A percentile compares a stretch with the other conserved stretches of the same genome.
phyloP scores from a whole-genome alignment of 2,329 filamentous ascomycete genomes.

The Bisporella sp. region DNA sequence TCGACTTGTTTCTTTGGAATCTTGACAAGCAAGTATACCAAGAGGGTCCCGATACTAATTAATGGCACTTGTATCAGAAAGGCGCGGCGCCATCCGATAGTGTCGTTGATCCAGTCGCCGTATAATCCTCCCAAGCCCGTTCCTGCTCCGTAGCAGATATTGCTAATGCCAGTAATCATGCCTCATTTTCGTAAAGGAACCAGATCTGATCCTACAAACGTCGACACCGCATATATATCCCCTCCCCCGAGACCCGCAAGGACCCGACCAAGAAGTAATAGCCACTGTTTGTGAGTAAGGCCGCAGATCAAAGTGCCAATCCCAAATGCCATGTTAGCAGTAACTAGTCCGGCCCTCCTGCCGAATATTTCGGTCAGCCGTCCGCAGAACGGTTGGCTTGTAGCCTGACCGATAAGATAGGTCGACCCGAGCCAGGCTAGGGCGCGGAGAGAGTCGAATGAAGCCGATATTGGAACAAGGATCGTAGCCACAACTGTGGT shows the following conservation, averaged over 20 bases:
- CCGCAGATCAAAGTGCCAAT: slow-evolving; percentile 57
- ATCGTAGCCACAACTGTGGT: slow-evolving; percentile 54
- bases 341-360: slow-evolving; percentile 55
- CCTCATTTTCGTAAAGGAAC: slow-evolving; percentile 62
- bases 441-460: slow-evolving; percentile 51
- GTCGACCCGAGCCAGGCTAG: slow-evolving; percentile 64
- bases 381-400: slow-evolving; percentile 66
- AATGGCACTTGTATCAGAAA: slow-evolving; percentile 66
- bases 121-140: slow-evolving; percentile 60
- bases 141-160: slow-evolving; percentile 61
- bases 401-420: slow-evolving; percentile 65
- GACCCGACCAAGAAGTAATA: slow-evolving; percentile 55
- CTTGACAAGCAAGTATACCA: slow-evolving; percentile 52
- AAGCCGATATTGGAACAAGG: slow-evolving; percentile 50
- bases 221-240: slow-evolving; percentile 62
- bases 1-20: slow-evolving; percentile 38
- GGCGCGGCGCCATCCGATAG: slow-evolving; percentile 66
- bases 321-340: slow-evolving; percentile 55
- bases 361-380: slow-evolving; percentile 65
- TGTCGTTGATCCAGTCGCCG: slow-evolving; percentile 62
- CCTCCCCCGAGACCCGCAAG: slow-evolving; percentile 51
- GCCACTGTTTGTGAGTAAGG: slow-evolving; percentile 52
- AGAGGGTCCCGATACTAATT: slow-evolving; percentile 53
- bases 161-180: slow-evolving; percentile 63
- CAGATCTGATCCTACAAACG: slow-evolving; percentile 64